Evolutionary conservation across 176 grass and related monocot species (phyloP), one percentile per base, ranked within the genome.

Genomic region (Eragrostis curvula): DNA sequence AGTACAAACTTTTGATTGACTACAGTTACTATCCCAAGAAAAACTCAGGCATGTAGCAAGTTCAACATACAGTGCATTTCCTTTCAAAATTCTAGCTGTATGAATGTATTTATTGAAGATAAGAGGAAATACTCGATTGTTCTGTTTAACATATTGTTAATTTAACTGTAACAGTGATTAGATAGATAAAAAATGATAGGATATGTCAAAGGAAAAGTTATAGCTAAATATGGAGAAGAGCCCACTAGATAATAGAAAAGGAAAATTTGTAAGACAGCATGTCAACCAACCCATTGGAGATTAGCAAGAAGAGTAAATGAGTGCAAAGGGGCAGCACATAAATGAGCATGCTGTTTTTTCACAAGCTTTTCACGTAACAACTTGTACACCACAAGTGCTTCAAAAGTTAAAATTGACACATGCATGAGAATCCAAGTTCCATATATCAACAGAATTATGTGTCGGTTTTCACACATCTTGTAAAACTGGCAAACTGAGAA

Each of bases 391-490:
- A 59, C 23, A 59, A 12, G 3, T 74, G 18, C 12, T 75, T 57
- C 32, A 16, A 40, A 12, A 56, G 25, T 47, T 20, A 41, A 20
- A 56, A 20, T 32, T 14, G 13, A n/a, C 11, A 23, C 17, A 74
- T 27, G 10, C 51, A 57, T 55, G 55, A 39, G 28, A 32, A 74
- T 74, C 71, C 71, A 74, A 53, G 28, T n/a, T n/a, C n/a, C n/a
- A n/a, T n/a, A n/a, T n/a, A n/a, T n/a, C n/a, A n/a, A n/a, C n/a
- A n/a, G n/a, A n/a, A n/a, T n/a, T n/a, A n/a, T n/a, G n/a, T n/a
- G n/a, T n/a, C n/a, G n/a, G n/a, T 20, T 55, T 39, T 9, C 28
- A 74, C 39, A 55, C n/a, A n/a, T n/a, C n/a, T n/a, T n/a, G n/a
- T n/a, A n/a, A n/a, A n/a, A n/a, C n/a, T n/a, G n/a, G n/a, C n/a